Evolutionary conservation across 225 moss, liverwort and hornwort genomes (phyloP).

Genomic region (Sphagnum contortum): DNA sequence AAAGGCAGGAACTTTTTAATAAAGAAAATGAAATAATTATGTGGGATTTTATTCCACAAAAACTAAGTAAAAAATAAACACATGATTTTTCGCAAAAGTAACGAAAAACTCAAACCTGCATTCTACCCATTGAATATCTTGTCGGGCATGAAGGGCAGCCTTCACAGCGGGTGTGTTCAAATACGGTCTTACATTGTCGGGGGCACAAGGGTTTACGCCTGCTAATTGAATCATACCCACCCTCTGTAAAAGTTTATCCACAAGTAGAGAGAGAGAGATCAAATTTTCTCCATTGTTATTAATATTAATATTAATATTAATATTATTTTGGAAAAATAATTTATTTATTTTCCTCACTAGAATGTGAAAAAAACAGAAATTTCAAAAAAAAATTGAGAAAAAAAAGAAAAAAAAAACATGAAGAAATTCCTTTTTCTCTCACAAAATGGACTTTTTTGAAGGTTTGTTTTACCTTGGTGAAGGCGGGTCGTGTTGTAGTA

Average conservation of each 20-base stretch:
- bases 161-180: slow-evolving; percentile 24
- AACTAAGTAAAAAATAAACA: neutral
- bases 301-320: too few species aligned
- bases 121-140: slow-evolving; percentile 21
- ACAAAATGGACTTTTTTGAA: too few species aligned
- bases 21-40: too few species aligned
- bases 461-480: slow-evolving; percentile 12
- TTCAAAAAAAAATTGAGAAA: too few species aligned
- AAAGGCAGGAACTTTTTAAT: too few species aligned
- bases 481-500: slow-evolving; percentile 9
- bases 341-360: too few species aligned
- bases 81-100: neutral
- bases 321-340: too few species aligned
- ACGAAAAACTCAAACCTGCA: slow-evolving; percentile 15
- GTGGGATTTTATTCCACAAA: too few species aligned
- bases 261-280: slow-evolving; percentile 1
- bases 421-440: too few species aligned
- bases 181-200: slow-evolving; percentile 23
- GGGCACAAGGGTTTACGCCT: slow-evolving; percentile 32
- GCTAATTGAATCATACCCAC: slow-evolving; percentile 26
- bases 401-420: too few species aligned
- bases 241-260: slow-evolving; percentile 9
- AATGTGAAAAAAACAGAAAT: too few species aligned
- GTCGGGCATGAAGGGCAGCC: slow-evolving; percentile 25
- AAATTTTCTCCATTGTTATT: neutral